Base-by-base conservation (phyloP, 1,139 yeast genomes). In the Lodderomyces parapsilosis region DNA sequence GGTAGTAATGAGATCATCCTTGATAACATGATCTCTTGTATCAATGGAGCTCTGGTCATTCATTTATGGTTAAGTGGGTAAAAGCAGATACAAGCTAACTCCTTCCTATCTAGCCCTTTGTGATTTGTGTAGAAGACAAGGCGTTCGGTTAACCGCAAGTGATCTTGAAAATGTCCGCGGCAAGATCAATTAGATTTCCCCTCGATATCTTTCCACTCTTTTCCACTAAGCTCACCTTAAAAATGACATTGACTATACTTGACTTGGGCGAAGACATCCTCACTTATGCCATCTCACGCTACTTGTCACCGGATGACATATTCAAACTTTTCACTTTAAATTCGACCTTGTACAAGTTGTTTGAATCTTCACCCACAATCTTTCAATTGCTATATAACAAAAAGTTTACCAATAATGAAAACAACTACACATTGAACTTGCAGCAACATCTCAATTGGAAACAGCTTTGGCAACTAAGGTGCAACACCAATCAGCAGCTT, bases 381-480 rank as follows among this genome's bases (percentile, higher is more conserved):
- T 81, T 44, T 71, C 79, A 80, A 65, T 66, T 56, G 56, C 56
- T 80, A 35, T 83, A 70, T 55, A 58, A 65, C 20, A 77, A 78
- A 51, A 71, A 74, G 35, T 83, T 79, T 41, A 48, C 53, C 19
- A 50, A 52, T 28, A 49, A 48, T 39, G 49, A 50, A 36, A 45
- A 52, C 34, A 50, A 52, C 40, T 46, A 49, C 55, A 77, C 78
- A 0, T 54, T 66, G 1, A 62, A 64, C 38, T 68, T 69, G 5
- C 80, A 76, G 14, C 66, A 68, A 45, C 68, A 63, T 24, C 60
- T 68, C 45, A 66, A 74, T 47, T 82, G 87, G 87, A 71, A 69
- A 4, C 70, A 70, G 32, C 55, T 80, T 41, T 82, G 76, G 56
- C 54, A 67, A 13, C 48, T 69, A 38, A 62, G 88, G 37, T 54